phyloP scores from a whole-genome alignment of 371 early-diverging fungal genomes.

The Zychaea mexicana region DNA sequence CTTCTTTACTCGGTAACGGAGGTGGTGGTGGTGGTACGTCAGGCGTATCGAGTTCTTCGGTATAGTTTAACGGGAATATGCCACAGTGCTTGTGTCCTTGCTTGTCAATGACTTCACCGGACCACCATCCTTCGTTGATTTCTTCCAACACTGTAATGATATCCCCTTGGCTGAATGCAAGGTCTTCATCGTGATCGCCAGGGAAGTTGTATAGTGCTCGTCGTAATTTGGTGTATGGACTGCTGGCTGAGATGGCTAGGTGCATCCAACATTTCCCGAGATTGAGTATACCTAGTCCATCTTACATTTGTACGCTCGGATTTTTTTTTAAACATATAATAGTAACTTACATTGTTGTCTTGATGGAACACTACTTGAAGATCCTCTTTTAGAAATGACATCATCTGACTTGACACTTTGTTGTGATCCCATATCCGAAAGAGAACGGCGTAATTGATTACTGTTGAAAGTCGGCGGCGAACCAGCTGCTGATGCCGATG shows the following conservation, averaged over 20 bases:
- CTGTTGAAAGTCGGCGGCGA: background rate
- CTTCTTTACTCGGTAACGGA: constrained; percentile 3
- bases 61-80: constrained; percentile 84
- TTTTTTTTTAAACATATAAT: too few relatives aligned
- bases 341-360: background rate
- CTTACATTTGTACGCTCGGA: too few relatives aligned
- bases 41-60: constrained; percentile 35
- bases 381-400: background rate
- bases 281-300: too few relatives aligned
- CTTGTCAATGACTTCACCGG: constrained; percentile 71
- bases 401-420: background rate
- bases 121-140: constrained; percentile 81
- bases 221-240: constrained; percentile 34
- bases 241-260: too few relatives aligned
- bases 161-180: constrained; percentile 18
- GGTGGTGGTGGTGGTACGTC: background rate
- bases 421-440: background rate
- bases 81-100: constrained; percentile 48
- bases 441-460: background rate
- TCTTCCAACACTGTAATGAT: constrained; percentile 65
- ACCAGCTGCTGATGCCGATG: background rate
- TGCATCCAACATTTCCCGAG: background rate
- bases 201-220: constrained; percentile 32
- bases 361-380: background rate
- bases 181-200: constrained; percentile 25